Evolutionary conservation across 225 moss, liverwort and hornwort species (phyloP).

Genomic region (Pleurozium schreberi): DNA sequence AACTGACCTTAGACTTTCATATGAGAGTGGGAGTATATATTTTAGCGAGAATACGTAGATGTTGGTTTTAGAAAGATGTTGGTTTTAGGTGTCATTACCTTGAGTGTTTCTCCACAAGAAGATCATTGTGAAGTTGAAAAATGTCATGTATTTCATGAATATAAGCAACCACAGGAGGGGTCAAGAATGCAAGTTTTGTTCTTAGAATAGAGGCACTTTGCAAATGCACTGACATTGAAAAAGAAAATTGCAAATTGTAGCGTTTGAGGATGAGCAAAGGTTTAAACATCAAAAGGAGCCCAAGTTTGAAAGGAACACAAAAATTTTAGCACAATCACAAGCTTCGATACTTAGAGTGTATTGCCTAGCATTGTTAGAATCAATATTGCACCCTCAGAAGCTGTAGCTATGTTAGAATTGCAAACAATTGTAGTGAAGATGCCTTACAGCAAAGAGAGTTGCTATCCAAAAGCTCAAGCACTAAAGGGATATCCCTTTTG

Average conservation of each 20-base stretch:
- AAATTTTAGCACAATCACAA: background rate
- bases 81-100: no score
- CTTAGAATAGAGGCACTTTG: no score
- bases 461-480: background rate
- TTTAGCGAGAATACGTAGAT: no score
- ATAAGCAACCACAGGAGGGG: no score
- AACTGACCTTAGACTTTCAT: background rate
- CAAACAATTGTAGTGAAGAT: background rate
- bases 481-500: constrained; percentile 8
- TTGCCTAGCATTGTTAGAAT: background rate
- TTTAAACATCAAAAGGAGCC: background rate
- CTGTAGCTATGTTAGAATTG: background rate
- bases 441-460: background rate
- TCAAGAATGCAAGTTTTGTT: background rate
- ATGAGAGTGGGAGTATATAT: background rate
- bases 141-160: background rate
- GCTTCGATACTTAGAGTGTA: background rate
- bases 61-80: background rate
- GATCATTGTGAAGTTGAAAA: background rate
- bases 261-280: no score
- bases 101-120: background rate
- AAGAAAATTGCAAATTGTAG: no score
- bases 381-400: background rate
- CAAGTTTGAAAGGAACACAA: background rate
- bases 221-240: no score